phyloP scores from a whole-genome alignment of 805 yeast genomes.

The Candida nanaspora region DNA sequence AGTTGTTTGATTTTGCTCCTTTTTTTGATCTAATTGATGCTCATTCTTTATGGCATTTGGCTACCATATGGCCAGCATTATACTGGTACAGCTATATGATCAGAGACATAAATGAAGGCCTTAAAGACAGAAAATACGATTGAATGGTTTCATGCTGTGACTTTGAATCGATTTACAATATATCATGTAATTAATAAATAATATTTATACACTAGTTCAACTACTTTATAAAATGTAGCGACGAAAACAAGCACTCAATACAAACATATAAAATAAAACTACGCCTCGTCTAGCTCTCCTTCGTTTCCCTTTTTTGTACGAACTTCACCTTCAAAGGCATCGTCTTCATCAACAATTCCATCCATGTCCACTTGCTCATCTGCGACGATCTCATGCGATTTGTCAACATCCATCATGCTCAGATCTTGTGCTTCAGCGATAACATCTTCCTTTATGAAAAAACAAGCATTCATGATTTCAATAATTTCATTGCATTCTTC shows the following conservation, averaged over 20 bases:
- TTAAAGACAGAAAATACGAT: constrained; percentile 22
- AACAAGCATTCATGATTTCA: constrained; percentile 43
- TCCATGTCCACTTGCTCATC: constrained; percentile 8
- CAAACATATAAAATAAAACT: neutral
- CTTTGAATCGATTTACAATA: neutral
- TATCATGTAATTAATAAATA: neutral
- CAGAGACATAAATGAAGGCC: constrained; percentile 31
- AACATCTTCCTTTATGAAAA: constrained; percentile 28
- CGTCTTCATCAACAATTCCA: constrained; percentile 17
- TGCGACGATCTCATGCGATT: constrained; percentile 2
- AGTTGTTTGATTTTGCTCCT: constrained; percentile 84
- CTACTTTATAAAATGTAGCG: no score
- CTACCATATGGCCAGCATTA: constrained; percentile 76
- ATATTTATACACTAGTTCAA: no score
- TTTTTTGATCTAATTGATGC: constrained; percentile 70
- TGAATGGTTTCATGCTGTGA: neutral
- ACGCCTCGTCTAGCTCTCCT: constrained; percentile 1
- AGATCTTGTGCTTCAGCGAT: constrained; percentile 9
- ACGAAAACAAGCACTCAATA: no score
- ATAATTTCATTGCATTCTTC: constrained; percentile 56
- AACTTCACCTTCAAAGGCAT: constrained; percentile 16
- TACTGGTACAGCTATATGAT: constrained; percentile 62
- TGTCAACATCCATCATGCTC: constrained; percentile 13
- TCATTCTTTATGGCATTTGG: constrained; percentile 89
- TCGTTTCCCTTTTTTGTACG: constrained; percentile 7